Evolutionary conservation across 2,329 filamentous ascomycete genomes (phyloP).

Genomic region (Uncinocarpus reesii): DNA sequence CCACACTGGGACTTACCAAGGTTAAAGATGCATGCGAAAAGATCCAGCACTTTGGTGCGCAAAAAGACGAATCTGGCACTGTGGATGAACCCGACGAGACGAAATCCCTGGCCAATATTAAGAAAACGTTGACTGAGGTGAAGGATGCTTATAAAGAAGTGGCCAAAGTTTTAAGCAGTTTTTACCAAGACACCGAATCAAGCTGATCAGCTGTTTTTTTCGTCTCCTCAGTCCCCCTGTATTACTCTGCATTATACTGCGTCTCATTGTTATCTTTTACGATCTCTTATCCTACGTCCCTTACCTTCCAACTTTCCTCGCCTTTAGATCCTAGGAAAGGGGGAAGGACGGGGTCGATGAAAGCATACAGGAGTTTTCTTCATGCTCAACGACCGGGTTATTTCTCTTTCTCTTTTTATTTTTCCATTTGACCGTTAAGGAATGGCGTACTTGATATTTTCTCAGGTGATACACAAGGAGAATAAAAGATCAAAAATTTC

Average conservation of each 20-base stretch:
- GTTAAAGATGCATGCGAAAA: constrained; percentile 91
- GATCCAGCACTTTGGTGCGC: constrained; percentile 84
- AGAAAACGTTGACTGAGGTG: constrained; percentile 57
- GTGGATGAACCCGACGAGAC: constrained; percentile 55
- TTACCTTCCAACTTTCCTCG: constrained; percentile 13
- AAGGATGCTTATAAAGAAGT: constrained; percentile 69
- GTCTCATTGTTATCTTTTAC: neutral
- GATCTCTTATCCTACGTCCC: constrained; percentile 14
- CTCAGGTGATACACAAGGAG: no score
- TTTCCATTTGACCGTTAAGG: constrained; percentile 1
- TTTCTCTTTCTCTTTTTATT: constrained; percentile 15
- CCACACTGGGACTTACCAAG: constrained; percentile 80
- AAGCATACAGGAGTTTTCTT: constrained; percentile 14
- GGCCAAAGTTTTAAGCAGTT: constrained; percentile 58
- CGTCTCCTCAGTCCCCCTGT: constrained; percentile 17
- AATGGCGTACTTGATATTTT: constrained; percentile 5
- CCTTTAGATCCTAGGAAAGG: neutral
- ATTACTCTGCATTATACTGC: neutral
- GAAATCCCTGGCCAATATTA: constrained; percentile 59
- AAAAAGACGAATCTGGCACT: constrained; percentile 66
- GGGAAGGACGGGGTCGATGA: neutral
- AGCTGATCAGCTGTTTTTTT: neutral
- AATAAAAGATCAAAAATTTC: no score
- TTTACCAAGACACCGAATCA: constrained; percentile 47
- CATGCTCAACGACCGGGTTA: constrained; percentile 21